Evolutionary conservation across 2,329 filamentous ascomycete species (phyloP).

Genomic region (Uncinocarpus reesii): DNA sequence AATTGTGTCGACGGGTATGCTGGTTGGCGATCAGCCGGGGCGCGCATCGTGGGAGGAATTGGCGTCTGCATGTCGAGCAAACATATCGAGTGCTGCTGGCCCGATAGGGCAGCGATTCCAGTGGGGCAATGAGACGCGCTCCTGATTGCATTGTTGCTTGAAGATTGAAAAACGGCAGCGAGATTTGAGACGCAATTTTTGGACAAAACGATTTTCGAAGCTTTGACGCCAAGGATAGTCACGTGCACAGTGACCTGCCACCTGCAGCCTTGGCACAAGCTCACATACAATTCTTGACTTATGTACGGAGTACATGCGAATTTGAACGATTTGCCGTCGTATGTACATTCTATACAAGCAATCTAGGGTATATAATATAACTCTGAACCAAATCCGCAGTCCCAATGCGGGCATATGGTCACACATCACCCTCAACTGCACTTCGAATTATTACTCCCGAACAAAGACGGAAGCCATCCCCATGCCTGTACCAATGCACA

Average conservation of each 20-base stretch:
- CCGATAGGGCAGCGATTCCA: conserved; percentile 27
- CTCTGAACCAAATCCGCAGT: background rate
- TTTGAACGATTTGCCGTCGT: background rate
- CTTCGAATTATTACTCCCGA: conserved; percentile 45
- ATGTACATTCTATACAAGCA: background rate
- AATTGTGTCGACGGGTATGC: conserved; percentile 21
- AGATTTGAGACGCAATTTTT: conserved; percentile 1
- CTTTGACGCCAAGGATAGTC: conserved; percentile 1
- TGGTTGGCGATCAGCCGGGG: conserved; percentile 16
- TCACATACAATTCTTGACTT: background rate
- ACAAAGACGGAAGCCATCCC: conserved; percentile 61
- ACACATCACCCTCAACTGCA: background rate
- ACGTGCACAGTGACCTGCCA: background rate
- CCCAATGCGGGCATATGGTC: background rate
- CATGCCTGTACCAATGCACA: conserved; percentile 82
- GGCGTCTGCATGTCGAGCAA: conserved; percentile 34
- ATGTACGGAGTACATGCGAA: background rate
- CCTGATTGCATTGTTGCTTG: conserved; percentile 30
- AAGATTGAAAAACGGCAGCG: background rate
- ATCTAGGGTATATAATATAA: conserved; percentile 3
- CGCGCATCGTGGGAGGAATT: conserved; percentile 24
- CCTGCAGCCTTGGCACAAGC: background rate
- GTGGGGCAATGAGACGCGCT: conserved; percentile 28
- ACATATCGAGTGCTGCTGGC: conserved; percentile 27
- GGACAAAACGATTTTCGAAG: conserved; percentile 1